Base-by-base conservation (phyloP, 2,329 filamentous ascomycete species). In the Xylariomycetidae sp. region DNA sequence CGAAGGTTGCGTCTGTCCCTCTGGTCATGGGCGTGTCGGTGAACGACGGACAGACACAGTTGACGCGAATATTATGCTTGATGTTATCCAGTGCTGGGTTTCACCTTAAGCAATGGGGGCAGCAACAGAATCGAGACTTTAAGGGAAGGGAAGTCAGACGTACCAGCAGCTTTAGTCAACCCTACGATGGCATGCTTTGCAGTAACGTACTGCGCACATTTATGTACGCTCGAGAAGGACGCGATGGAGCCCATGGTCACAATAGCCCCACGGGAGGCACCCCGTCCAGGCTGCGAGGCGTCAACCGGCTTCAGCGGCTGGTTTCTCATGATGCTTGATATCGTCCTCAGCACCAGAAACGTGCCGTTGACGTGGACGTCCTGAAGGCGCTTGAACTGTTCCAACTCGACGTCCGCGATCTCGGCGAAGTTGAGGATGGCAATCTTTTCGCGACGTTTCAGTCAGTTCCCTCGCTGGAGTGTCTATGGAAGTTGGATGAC, bases 311-410 rank as follows among this genome's bases (percentile, higher is more conserved):
- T 17, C 2, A 30, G 16, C 5, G 44, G 39, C 23, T 48, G 43
- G 6, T n/a, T 4, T n/a, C 19, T 35, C 45, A 48, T 46, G 3
- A 25, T 16, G 3, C 26, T 27, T 3, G 39, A 44, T 10, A 31
- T 20, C 1, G 4, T 12, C 1, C 29, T 15, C 1, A 30, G 39
- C 3, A 48, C 27, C 0, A 44, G 31, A 14, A 48, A 44, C 10
- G 30, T 33, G 2, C 45, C 45, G 8, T 15, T 30, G 3, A 33
- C 32, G n/a, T 48, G 36, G 25, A 40, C n/a, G n/a, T 40, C 20
- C 2, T 40, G 27, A 4, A 40, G 20, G 7, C 33, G 27, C n/a
- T 17, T 13, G 27, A 44, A 46, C 17, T 40, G 34, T 9, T 9
- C 17, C 20, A 16, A 12, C 10, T 10, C 14, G 12, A 11, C 30